Conservation (phyloP, 2,329 filamentous ascomycete species). For the Diaporthe sp. region DNA sequence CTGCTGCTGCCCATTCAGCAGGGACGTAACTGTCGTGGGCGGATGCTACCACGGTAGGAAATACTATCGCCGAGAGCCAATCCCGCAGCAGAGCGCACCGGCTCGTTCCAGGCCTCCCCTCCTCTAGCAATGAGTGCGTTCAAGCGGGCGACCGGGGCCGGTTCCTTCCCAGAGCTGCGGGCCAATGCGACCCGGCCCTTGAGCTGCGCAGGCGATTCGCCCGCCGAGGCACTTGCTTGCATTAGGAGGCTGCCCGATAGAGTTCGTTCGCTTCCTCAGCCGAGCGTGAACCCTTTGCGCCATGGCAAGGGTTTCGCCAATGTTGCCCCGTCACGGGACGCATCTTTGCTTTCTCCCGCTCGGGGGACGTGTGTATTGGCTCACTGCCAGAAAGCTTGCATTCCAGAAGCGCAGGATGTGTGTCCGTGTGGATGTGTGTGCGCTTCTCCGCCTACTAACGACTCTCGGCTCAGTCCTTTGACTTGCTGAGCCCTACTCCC, state of each 20-base stretch:
- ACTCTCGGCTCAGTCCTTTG: not conserved
- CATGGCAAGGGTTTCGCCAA: not conserved
- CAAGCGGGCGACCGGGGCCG: not conserved
- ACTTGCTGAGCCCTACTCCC: not conserved
- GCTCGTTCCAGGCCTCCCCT: not conserved
- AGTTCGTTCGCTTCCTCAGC: not conserved
- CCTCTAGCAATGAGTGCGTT: not conserved
- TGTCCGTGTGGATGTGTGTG: not conserved
- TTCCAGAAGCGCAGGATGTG: not conserved
- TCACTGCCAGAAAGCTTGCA: not conserved
- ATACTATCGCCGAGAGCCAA: not conserved
- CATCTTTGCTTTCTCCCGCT: not conserved
- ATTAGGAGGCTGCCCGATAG: slow-evolving; percentile 31
- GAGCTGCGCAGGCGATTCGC: slow-evolving; percentile 31
- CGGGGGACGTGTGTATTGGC: not conserved
- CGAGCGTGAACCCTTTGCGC: not conserved
- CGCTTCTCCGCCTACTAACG: not conserved
- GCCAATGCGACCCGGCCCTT: slow-evolving; percentile 23
- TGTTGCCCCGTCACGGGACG: not conserved
- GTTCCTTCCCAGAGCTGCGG: slow-evolving; percentile 25
- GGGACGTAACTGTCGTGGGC: not conserved
- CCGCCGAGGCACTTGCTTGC: slow-evolving; percentile 25
- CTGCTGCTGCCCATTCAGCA: not conserved
- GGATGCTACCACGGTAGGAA: slow-evolving; percentile 2
- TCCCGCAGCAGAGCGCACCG: not conserved